Conservation (phyloP, 2,329 filamentous ascomycete species). For the Alternaria dauci region DNA sequence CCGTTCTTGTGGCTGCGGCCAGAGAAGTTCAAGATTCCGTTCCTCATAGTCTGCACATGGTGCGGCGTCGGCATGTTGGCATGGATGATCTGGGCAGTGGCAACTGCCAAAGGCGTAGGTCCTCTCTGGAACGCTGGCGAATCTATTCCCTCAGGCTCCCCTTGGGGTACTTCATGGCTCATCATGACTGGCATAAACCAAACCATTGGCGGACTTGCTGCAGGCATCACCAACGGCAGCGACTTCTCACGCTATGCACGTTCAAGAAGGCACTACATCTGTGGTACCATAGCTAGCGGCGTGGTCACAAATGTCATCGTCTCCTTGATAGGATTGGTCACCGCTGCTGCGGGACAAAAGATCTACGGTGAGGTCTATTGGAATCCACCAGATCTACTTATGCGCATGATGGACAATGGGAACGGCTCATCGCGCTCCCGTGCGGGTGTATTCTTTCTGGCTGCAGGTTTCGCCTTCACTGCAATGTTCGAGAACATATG, state of each 20-base stretch:
- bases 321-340: slow-evolving; percentile 54
- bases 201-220: slow-evolving; percentile 52
- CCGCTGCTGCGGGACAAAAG: slow-evolving; percentile 52
- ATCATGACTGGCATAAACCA: slow-evolving; percentile 59
- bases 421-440: slow-evolving; percentile 51
- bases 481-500: slow-evolving; percentile 55
- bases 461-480: slow-evolving; percentile 47
- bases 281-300: slow-evolving; percentile 53
- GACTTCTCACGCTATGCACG: slow-evolving; percentile 58
- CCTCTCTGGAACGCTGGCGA: slow-evolving; percentile 53
- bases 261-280: slow-evolving; percentile 47
- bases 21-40: slow-evolving; percentile 60
- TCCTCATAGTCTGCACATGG: slow-evolving; percentile 55
- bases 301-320: slow-evolving; percentile 55
- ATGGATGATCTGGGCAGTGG: slow-evolving; percentile 59
- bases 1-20: slow-evolving; percentile 61
- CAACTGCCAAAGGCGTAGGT: slow-evolving; percentile 56
- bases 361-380: slow-evolving; percentile 50
- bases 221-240: slow-evolving; percentile 54
- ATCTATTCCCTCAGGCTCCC: slow-evolving; percentile 46
- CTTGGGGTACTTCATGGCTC: slow-evolving; percentile 55
- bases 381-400: slow-evolving; percentile 57
- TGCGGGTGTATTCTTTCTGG: slow-evolving; percentile 49
- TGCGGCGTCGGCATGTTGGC: slow-evolving; percentile 57
- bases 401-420: slow-evolving; percentile 57